Evolutionary conservation across 768 basidiomycete genomes (phyloP).

Genomic region (Termitomyces sp.): DNA sequence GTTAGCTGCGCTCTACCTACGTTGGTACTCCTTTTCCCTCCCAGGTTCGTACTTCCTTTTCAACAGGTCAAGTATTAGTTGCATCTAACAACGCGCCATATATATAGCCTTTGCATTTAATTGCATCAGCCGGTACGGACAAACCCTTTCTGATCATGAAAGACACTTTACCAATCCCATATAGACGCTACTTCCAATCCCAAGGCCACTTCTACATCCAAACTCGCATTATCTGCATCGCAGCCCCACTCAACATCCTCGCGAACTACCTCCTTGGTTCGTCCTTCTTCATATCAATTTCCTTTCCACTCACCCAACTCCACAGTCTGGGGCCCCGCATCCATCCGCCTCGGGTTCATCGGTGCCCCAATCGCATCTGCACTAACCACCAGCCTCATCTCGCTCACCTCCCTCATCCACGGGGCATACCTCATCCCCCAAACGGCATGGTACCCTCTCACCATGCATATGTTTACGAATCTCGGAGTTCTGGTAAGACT

Average conservation of each 20-base stretch:
- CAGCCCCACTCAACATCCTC: conserved; percentile 35
- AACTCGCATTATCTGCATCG: conserved; percentile 44
- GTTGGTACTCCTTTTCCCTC: conserved; percentile 69
- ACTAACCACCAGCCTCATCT: conserved; percentile 57
- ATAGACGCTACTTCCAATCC: conserved; percentile 73
- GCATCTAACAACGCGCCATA: no score
- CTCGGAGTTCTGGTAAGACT: conserved; percentile 67
- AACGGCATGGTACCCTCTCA: conserved; percentile 81
- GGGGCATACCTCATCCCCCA: conserved; percentile 57
- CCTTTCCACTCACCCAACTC: conserved; percentile 14
- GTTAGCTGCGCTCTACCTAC: conserved; percentile 27
- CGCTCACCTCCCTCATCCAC: conserved; percentile 55
- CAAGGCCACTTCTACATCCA: conserved; percentile 88
- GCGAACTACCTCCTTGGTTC: conserved; percentile 58
- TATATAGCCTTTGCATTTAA: conserved; percentile 18
- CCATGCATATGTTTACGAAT: conserved; percentile 56
- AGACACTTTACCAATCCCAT: no score
- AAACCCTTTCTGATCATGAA: no score
- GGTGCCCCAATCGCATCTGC: conserved; percentile 90
- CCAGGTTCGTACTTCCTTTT: conserved; percentile 42
- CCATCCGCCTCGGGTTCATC: conserved; percentile 79
- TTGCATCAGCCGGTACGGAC: conserved; percentile 1
- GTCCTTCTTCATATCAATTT: conserved; percentile 19
- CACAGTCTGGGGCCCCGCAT: conserved; percentile 75
- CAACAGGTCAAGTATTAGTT: no score